These are phyloP conservation scores for Mesotaenium endlicherianum DNA, from an alignment of 139 green algal species.

Conservation along the genomic window DNA sequence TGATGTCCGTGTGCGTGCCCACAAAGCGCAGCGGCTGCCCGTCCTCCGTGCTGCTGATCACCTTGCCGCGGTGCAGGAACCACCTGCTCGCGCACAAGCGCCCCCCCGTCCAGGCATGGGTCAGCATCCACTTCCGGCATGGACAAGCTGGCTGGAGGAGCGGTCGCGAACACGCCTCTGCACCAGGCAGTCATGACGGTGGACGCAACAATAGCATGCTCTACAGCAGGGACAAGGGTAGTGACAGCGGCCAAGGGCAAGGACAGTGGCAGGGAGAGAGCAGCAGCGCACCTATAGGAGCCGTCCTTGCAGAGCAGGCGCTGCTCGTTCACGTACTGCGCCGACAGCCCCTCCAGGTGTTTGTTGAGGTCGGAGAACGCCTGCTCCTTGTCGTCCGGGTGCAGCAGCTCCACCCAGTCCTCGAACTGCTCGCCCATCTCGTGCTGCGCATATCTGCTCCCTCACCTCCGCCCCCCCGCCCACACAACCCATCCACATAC, in stretches of 20 bases:
- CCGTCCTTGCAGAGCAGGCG: conserved; percentile 13
- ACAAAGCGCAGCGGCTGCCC: conserved; percentile 13
- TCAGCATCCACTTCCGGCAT: too few relatives aligned
- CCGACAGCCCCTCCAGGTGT: conserved; percentile 4
- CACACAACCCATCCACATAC: too few relatives aligned
- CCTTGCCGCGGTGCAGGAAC: conserved; percentile 22
- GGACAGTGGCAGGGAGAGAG: too few relatives aligned
- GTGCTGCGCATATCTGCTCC: neutral
- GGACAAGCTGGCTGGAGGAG: too few relatives aligned
- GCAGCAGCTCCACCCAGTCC: conserved; percentile 1
- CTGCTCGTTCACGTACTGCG: conserved; percentile 26
- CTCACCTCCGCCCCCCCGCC: too few relatives aligned
- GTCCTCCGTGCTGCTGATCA: neutral
- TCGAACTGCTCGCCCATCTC: neutral
- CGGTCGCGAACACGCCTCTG: too few relatives aligned
- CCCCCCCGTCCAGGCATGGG: too few relatives aligned
- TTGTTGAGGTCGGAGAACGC: neutral
- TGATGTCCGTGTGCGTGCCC: conserved; percentile 24
- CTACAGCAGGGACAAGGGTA: too few relatives aligned
- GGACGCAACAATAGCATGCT: too few relatives aligned
- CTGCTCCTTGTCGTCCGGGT: neutral
- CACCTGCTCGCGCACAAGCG: too few relatives aligned
- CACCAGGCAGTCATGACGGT: too few relatives aligned
- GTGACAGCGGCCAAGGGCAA: too few relatives aligned
- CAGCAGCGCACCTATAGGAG: conserved; percentile 7